Evolutionary conservation across 2,329 filamentous ascomycete species (phyloP).

Genomic region (Colletotrichum sansevieriae): DNA sequence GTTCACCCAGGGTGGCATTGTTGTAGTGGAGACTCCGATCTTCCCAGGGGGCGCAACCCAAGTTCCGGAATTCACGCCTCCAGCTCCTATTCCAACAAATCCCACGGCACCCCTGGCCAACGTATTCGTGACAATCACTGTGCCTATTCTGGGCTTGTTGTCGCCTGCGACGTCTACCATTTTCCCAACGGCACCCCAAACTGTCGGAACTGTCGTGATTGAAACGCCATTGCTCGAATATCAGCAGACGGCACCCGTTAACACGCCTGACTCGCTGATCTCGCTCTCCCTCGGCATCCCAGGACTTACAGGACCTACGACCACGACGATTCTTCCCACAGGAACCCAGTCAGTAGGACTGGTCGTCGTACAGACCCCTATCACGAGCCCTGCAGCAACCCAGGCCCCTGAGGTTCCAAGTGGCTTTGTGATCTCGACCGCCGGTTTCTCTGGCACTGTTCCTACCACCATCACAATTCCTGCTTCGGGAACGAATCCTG

Average conservation of each 20-base stretch:
- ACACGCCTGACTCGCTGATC: not conserved
- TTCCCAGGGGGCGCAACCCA: constrained; percentile 15
- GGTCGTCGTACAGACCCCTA: constrained; percentile 12
- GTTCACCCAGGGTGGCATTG: constrained; percentile 28
- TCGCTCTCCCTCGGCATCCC: not conserved
- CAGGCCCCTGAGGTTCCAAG: not conserved
- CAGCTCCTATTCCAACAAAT: not conserved
- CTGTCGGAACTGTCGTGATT: constrained; percentile 18
- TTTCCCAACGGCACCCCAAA: not conserved
- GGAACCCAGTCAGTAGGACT: constrained; percentile 12
- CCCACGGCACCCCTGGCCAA: not conserved
- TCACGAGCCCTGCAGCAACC: not conserved
- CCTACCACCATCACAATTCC: constrained; percentile 16
- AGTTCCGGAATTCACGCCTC: not conserved
- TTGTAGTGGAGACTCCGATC: constrained; percentile 36
- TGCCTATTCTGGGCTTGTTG: not conserved
- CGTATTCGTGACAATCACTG: not conserved
- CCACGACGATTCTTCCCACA: constrained; percentile 9
- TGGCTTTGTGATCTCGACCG: constrained; percentile 7
- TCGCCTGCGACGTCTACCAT: constrained; percentile 5
- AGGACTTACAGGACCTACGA: constrained; percentile 14
- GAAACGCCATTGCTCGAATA: constrained; percentile 10
- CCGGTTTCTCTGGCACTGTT: constrained; percentile 1
- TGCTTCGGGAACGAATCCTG: constrained; percentile 18
- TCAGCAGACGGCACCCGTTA: too few species aligned